Percentiles rank a stretch among this genome's conserved stretches.
These are phyloP conservation scores for Pseudonectria foliicola DNA, from an alignment of 2,329 filamentous ascomycete species.

Conservation along the genomic window DNA sequence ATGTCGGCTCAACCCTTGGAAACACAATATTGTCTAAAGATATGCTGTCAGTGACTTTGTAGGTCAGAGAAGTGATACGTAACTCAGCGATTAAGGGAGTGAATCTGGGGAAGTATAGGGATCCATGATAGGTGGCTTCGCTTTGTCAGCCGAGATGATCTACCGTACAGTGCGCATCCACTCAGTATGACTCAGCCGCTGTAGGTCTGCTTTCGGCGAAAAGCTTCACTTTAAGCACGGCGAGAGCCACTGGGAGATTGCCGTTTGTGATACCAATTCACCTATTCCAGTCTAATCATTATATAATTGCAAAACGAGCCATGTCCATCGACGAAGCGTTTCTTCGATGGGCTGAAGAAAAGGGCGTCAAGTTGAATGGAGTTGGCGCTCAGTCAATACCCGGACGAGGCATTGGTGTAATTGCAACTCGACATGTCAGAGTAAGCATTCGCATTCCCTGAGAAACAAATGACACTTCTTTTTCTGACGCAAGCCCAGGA, in stretches of 20 bases:
- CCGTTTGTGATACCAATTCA: too few species aligned
- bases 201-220: too few species aligned
- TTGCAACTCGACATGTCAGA: conserved; percentile 60
- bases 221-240: too few species aligned
- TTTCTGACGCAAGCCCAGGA: conserved; percentile 20
- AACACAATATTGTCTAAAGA: not conserved
- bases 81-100: too few species aligned
- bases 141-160: conserved; percentile 1
- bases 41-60: not conserved
- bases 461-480: not conserved
- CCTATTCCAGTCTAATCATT: too few species aligned
- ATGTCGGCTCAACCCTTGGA: conserved; percentile 36
- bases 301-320: not conserved
- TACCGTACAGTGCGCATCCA: too few species aligned
- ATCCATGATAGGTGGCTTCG: conserved; percentile 17
- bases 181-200: too few species aligned
- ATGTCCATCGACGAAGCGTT: conserved; percentile 31
- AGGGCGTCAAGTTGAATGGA: conserved; percentile 60
- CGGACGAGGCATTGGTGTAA: conserved; percentile 70
- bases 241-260: too few species aligned
- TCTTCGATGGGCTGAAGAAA: conserved; percentile 57
- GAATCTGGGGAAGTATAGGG: too few species aligned
- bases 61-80: too few species aligned
- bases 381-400: conserved; percentile 61
- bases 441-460: conserved; percentile 32